Conservation (phyloP, 768 basidiomycete species). For the Boletus rubescentipes region DNA sequence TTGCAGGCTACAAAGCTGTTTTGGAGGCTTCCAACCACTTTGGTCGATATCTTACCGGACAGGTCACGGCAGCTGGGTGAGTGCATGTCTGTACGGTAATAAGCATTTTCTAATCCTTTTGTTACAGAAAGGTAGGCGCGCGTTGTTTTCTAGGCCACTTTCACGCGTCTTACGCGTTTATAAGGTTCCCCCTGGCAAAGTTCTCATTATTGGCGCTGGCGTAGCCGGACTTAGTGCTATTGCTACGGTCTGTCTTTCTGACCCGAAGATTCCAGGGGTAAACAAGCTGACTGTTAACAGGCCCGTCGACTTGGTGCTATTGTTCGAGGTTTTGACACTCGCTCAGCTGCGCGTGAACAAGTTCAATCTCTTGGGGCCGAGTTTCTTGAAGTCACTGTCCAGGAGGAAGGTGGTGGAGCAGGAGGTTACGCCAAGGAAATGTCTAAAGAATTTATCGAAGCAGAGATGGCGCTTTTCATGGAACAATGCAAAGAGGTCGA, state of each 20-base stretch:
- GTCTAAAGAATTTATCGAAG: slow-evolving; percentile 87
- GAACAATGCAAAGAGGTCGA: slow-evolving; percentile 89
- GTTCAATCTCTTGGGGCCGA: slow-evolving; percentile 89
- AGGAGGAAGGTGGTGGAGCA: slow-evolving; percentile 79
- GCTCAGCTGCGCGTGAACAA: slow-evolving; percentile 83
- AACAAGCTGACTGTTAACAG: slow-evolving; percentile 34
- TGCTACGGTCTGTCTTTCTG: slow-evolving; percentile 55
- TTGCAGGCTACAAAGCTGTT: slow-evolving; percentile 91
- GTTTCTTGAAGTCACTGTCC: slow-evolving; percentile 76
- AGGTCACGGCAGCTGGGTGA: slow-evolving; percentile 88
- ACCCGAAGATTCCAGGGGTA: neutral
- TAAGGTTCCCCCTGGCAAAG: slow-evolving; percentile 84
- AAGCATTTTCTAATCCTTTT: slow-evolving; percentile 5
- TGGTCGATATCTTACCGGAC: slow-evolving; percentile 86
- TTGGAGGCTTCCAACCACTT: slow-evolving; percentile 89
- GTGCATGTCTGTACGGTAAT: slow-evolving; percentile 27
- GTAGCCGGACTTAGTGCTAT: slow-evolving; percentile 89
- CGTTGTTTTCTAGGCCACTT: neutral
- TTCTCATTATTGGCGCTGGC: slow-evolving; percentile 84
- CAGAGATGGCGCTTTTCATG: slow-evolving; percentile 87
- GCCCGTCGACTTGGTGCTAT: slow-evolving; percentile 84
- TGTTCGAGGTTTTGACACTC: slow-evolving; percentile 85
- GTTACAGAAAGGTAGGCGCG: slow-evolving; percentile 41
- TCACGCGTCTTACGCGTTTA: slow-evolving; percentile 17
- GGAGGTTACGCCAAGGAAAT: slow-evolving; percentile 91